These are phyloP conservation scores for Moesziomyces parantarcticus DNA, from an alignment of 1,284 basidiomycete species.

Conservation along the genomic window DNA sequence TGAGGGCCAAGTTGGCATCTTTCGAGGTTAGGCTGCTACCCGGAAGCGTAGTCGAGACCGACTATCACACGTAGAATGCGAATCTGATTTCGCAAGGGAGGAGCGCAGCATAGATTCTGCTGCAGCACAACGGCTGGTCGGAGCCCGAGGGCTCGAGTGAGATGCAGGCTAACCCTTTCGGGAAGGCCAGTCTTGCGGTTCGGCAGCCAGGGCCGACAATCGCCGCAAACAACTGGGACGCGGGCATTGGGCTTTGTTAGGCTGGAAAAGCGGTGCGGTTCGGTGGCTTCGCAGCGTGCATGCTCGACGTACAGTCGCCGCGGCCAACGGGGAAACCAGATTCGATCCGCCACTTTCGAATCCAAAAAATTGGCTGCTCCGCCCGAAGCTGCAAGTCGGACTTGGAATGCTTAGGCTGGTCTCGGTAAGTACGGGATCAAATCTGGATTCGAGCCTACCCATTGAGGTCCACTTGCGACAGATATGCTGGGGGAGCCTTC, in stretches of 20 bases:
- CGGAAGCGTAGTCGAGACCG: background rate
- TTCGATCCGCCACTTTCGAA: background rate
- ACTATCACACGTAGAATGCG: no score
- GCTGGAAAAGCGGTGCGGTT: no score
- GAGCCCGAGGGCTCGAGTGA: no score
- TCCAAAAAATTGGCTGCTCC: constrained; percentile 1
- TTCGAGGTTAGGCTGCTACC: no score
- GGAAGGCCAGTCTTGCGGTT: no score
- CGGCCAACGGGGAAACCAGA: constrained; percentile 19
- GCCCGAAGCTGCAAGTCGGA: background rate
- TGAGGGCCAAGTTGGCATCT: background rate
- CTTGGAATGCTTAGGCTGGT: background rate
- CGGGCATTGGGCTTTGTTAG: no score
- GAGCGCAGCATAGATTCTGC: background rate
- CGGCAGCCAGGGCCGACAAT: no score
- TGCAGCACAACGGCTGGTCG: no score
- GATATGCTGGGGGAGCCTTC: background rate
- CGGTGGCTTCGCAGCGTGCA: background rate
- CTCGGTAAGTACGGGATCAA: background rate
- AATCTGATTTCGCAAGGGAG: background rate
- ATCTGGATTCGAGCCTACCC: background rate
- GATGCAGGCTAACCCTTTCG: no score
- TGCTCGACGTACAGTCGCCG: constrained; percentile 17
- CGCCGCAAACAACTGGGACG: no score
- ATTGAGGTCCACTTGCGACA: background rate